Evolutionary conservation across 306 rosid species (phyloP), one percentile per base, ranked within the genome.

Genomic region (Parietaria judaica): DNA sequence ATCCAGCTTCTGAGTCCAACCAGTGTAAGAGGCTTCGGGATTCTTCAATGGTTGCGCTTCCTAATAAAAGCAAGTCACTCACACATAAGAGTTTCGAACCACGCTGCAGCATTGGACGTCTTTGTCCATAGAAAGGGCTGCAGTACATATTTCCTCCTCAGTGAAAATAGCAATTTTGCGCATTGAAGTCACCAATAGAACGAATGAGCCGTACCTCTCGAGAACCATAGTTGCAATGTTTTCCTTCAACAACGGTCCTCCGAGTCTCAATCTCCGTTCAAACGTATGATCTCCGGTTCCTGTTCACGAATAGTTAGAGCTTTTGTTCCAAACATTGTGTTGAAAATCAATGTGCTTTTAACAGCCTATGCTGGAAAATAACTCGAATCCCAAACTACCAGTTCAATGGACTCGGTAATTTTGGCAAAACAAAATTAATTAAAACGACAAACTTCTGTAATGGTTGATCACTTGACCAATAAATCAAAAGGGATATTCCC

Each of bases 221-320:
- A 92, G 96, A 66, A 92, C 98, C 96, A 92, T 88, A 54, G 98
- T 92, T 73, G 96, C 98, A 66, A 88, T 82, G 65, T 91, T 91
- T 66, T 91, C 78, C 77, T 88, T 91, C 77, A 91, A 23, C 46
- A 91, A 63, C 1, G 98, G 98, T 63, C 86, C 96, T 62, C 98
- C 96, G 70, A 91, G 98, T 65, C 95, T 91, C 66, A 85, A 69
- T 68, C 96, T 80, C 73, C 96, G 70, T 71, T 88, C 96, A 83
- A 85, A 92, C 58, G 96, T 56, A 69, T 92, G 98, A 77, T 92
- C 98, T 60, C 98, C 94, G 9, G 96, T 92, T 73, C 98, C 98
- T 88, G 72, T 8, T 64, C 36, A 72, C 3, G 23, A 5, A 60
- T 34, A n/a, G 15, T n/a, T n/a, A 49, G 53, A 49, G 53, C 15